phyloP scores from a whole-genome alignment of 1,139 yeast species.

The Yamadazyma aaseri region DNA sequence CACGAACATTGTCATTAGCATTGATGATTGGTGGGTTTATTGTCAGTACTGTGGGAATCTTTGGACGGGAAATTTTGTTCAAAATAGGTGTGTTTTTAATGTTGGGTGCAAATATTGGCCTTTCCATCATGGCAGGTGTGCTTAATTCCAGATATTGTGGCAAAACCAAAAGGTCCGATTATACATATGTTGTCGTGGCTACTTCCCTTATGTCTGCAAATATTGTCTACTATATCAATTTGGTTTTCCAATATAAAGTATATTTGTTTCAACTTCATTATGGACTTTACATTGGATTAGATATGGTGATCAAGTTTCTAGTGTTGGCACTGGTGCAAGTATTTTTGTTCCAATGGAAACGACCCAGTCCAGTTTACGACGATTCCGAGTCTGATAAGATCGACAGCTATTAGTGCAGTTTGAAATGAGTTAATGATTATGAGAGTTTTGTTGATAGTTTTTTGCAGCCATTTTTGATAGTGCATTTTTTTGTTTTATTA shows the following conservation, averaged over 20 bases:
- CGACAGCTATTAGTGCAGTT: neutral
- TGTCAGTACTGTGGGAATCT: constrained; percentile 1
- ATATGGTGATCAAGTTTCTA: constrained; percentile 1
- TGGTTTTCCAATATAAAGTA: constrained; percentile 1
- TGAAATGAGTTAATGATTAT: neutral
- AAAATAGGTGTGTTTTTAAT: neutral
- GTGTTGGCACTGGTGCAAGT: constrained; percentile 1
- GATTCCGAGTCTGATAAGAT: neutral
- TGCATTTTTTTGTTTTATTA: neutral
- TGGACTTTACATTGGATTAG: constrained; percentile 1
- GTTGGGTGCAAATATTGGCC: neutral
- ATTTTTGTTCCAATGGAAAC: neutral
- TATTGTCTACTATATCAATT: constrained; percentile 1
- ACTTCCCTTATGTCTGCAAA: neutral
- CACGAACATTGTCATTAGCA: neutral
- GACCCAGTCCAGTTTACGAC: neutral
- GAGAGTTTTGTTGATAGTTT: neutral
- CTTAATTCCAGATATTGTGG: neutral
- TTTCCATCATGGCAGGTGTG: neutral
- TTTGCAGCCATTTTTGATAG: neutral
- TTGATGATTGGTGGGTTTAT: neutral
- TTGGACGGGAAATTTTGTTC: neutral
- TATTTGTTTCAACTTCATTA: constrained; percentile 1
- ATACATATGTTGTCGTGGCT: neutral
- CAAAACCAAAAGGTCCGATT: neutral